Evolutionary conservation across 129 eudicot species (phyloP).

Genomic region (Sambucus nigra): DNA sequence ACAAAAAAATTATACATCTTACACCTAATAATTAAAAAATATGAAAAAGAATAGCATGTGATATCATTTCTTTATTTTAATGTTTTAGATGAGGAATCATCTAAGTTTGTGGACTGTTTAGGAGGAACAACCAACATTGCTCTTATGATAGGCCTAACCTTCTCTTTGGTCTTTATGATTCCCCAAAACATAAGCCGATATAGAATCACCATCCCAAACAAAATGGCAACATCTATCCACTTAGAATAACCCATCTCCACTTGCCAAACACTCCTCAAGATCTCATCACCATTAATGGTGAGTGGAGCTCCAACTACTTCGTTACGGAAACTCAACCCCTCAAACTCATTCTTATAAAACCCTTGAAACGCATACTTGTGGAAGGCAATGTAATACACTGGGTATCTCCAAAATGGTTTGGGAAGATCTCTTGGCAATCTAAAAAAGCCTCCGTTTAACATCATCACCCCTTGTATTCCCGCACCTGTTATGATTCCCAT

Average conservation of each 20-base stretch:
- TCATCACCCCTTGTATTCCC: constrained; percentile 36
- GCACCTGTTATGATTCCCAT: constrained; percentile 48
- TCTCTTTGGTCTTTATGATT: constrained; percentile 21
- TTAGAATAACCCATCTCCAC: constrained; percentile 21
- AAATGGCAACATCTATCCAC: constrained; percentile 24
- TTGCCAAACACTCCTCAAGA: constrained; percentile 17
- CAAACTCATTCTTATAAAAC: constrained; percentile 34
- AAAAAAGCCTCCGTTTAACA: constrained; percentile 35
- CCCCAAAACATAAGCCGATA: constrained; percentile 19
- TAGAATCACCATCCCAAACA: constrained; percentile 22
- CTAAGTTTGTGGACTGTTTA: background rate
- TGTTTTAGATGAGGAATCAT: background rate
- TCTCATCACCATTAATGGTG: constrained; percentile 17
- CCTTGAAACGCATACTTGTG: constrained; percentile 35
- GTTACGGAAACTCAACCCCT: constrained; percentile 24
- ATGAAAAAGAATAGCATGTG: too few species aligned
- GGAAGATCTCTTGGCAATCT: constrained; percentile 38
- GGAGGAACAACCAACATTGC: constrained; percentile 5
- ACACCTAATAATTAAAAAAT: too few species aligned
- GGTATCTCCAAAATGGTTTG: constrained; percentile 29
- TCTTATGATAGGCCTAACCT: constrained; percentile 18
- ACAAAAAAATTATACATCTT: too few species aligned
- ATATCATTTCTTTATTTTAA: background rate
- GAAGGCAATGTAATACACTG: constrained; percentile 34
- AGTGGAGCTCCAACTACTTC: constrained; percentile 17